Percentiles rank a stretch among this genome's conserved stretches.
Conservation (phyloP, 2,329 filamentous ascomycete genomes). For the Aspergillus proliferans region DNA sequence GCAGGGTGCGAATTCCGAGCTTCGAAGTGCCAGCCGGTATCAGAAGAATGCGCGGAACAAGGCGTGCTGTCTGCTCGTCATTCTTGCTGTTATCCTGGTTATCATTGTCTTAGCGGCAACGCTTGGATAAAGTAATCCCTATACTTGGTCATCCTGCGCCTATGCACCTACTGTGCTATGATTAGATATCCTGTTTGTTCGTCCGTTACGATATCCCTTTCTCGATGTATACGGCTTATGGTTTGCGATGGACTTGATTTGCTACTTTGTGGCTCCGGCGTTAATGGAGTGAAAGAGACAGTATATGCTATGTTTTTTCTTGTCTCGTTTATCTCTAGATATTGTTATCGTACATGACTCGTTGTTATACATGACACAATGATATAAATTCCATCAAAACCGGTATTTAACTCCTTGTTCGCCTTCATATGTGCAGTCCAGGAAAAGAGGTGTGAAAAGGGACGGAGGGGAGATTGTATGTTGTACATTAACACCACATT, state of each 20-base stretch:
- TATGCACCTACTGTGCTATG: neutral
- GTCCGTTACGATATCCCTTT: slow-evolving; percentile 28
- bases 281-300: slow-evolving; percentile 18
- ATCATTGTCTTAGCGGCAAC: slow-evolving; percentile 85
- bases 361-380: slow-evolving; percentile 30
- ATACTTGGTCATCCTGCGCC: neutral
- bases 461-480: neutral
- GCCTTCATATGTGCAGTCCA: slow-evolving; percentile 17
- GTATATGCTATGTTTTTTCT: slow-evolving; percentile 14
- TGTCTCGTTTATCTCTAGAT: slow-evolving; percentile 11
- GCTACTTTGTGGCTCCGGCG: slow-evolving; percentile 7
- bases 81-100: slow-evolving; percentile 79
- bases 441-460: slow-evolving; percentile 1
- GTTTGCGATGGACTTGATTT: slow-evolving; percentile 5
- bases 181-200: slow-evolving; percentile 16
- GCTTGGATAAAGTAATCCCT: slow-evolving; percentile 51
- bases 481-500: slow-evolving; percentile 20
- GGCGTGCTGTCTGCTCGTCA: slow-evolving; percentile 83
- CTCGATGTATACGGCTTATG: slow-evolving; percentile 16
- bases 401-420: slow-evolving; percentile 20
- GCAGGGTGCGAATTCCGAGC: slow-evolving; percentile 75
- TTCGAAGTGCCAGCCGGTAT: slow-evolving; percentile 78
- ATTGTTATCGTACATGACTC: slow-evolving; percentile 29
- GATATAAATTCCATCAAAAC: slow-evolving; percentile 12
- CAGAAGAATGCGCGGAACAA: slow-evolving; percentile 95